These are phyloP conservation scores for Elongisporangium undulatum DNA, from an alignment of 352 stramenopile genomes.

Conservation along the genomic window DNA sequence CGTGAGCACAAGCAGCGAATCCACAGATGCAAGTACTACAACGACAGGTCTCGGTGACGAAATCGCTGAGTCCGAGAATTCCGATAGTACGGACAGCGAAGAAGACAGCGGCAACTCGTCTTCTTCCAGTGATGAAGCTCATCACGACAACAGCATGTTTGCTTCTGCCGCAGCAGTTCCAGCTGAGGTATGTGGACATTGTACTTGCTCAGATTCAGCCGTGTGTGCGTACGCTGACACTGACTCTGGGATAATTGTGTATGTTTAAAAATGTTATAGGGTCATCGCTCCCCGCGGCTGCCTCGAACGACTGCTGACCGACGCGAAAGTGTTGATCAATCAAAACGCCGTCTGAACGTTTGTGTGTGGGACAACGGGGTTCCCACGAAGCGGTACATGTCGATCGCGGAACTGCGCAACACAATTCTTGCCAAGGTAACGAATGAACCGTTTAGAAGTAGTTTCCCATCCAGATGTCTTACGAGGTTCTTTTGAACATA, in stretches of 20 bases:
- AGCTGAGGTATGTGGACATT: conserved; percentile 17
- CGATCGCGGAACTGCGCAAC: conserved; percentile 74
- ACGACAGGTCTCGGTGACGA: conserved; percentile 46
- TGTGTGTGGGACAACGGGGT: conserved; percentile 73
- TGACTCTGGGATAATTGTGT: background rate
- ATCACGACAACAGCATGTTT: conserved; percentile 38
- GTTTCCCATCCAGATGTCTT: background rate
- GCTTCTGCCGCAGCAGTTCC: conserved; percentile 16
- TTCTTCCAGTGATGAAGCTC: conserved; percentile 63
- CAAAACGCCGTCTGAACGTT: conserved; percentile 63
- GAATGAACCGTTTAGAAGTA: background rate
- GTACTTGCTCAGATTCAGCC: conserved; percentile 12
- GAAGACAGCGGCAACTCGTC: conserved; percentile 74
- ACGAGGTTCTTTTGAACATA: conserved; percentile 4
- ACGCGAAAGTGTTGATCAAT: conserved; percentile 32
- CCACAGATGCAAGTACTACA: background rate
- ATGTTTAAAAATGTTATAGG: background rate
- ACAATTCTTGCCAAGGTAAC: conserved; percentile 74
- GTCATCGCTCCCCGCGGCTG: conserved; percentile 11
- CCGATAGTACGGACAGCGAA: conserved; percentile 70
- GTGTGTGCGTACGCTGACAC: background rate
- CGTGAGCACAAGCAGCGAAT: conserved; percentile 9
- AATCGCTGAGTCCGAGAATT: conserved; percentile 74
- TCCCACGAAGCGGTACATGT: conserved; percentile 71
- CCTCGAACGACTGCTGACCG: conserved; percentile 29